Evolutionary conservation across 2,329 filamentous ascomycete species (phyloP).

Genomic region (Hypoxylon sp.): DNA sequence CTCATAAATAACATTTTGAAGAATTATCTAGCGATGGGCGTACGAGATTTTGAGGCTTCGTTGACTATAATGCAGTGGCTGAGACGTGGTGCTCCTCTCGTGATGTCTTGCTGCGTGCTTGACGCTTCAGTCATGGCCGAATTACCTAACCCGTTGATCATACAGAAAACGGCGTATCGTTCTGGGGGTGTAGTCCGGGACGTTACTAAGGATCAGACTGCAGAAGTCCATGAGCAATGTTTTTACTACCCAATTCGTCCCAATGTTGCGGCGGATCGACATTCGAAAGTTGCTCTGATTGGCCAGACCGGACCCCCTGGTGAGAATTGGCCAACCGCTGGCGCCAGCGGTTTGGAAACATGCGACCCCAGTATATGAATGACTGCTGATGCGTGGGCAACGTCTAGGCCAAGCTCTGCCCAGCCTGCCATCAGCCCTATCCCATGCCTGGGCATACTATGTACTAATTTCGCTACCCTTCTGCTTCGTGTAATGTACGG

Average conservation of each 20-base stretch:
- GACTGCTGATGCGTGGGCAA: constrained; percentile 8
- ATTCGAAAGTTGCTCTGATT: constrained; percentile 22
- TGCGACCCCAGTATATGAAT: constrained; percentile 13
- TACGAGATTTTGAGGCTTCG: background rate
- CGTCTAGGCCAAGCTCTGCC: constrained; percentile 31
- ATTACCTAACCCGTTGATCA: background rate
- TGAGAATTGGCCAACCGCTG: constrained; percentile 35
- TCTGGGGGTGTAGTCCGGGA: background rate
- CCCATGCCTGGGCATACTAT: constrained; percentile 14
- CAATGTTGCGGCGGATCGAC: constrained; percentile 28
- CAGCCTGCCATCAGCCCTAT: constrained; percentile 41
- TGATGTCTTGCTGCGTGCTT: background rate
- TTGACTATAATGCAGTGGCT: background rate
- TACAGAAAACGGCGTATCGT: constrained; percentile 1
- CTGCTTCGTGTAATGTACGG: constrained; percentile 29
- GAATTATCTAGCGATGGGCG: background rate
- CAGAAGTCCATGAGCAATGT: background rate
- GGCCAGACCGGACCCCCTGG: constrained; percentile 14
- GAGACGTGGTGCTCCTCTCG: background rate
- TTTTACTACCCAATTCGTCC: constrained; percentile 24
- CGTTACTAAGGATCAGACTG: constrained; percentile 9
- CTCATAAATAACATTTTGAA: background rate
- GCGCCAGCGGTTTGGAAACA: constrained; percentile 36
- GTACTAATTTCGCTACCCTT: constrained; percentile 24
- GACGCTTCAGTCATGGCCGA: constrained; percentile 2